A percentile compares a stretch with the other conserved stretches of the same genome.
Conservation (phyloP, 306 rosid genomes). For the Parietaria judaica region DNA sequence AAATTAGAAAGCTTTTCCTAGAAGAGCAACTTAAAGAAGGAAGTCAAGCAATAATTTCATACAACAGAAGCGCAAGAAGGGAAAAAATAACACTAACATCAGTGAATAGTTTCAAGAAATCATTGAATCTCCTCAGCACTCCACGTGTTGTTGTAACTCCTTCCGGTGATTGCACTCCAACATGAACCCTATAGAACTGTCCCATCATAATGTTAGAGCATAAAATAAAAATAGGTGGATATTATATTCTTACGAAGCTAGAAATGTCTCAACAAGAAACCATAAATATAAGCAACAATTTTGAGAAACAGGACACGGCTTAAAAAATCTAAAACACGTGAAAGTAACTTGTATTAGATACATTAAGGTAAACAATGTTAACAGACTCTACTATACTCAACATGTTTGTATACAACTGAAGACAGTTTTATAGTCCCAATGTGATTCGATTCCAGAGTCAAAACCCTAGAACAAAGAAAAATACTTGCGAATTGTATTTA, state of each 20-base stretch:
- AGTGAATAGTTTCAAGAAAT: slow-evolving; percentile 69
- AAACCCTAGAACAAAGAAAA: not conserved
- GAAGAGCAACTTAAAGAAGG: slow-evolving; percentile 22
- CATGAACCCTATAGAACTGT: slow-evolving; percentile 99
- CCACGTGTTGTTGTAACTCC: slow-evolving; percentile 59
- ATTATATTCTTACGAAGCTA: not conserved
- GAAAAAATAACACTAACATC: slow-evolving; percentile 48
- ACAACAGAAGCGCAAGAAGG: not conserved
- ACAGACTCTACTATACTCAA: not conserved
- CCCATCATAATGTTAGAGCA: slow-evolving; percentile 56
- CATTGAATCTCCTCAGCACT: slow-evolving; percentile 86
- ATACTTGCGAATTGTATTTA: not conserved
- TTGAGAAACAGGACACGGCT: not conserved
- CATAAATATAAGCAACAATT: not conserved
- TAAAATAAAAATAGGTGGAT: slow-evolving; percentile 23
- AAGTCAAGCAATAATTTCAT: slow-evolving; percentile 4
- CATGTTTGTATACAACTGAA: not conserved
- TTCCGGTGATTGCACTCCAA: slow-evolving; percentile 88
- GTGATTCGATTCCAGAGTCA: not conserved
- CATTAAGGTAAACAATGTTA: not conserved
- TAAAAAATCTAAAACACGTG: not conserved
- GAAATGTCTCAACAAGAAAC: not conserved
- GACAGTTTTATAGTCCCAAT: not conserved
- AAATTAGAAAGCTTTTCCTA: not conserved
- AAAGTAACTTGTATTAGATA: not conserved